Conservation (phyloP, 1,284 basidiomycete species). For the Ceratobasidium sp. region DNA sequence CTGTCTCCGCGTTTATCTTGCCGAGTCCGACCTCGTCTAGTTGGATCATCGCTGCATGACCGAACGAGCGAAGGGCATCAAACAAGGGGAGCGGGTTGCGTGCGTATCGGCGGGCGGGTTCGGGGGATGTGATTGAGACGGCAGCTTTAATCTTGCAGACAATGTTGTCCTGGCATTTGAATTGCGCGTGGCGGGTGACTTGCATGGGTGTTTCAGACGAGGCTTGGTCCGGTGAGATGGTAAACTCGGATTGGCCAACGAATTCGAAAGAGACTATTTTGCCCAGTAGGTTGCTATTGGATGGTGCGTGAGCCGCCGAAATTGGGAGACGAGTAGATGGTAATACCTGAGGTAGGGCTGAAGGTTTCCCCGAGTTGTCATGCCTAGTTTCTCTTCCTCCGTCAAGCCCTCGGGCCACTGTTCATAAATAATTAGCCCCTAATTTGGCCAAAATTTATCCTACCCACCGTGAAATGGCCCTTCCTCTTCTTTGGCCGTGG, state of each 20-base stretch:
- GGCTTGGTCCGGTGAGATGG: constrained; percentile 5
- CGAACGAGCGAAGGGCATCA: constrained; percentile 20
- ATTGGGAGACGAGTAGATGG: background rate
- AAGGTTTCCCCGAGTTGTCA: constrained; percentile 25
- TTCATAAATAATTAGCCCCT: background rate
- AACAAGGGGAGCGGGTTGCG: constrained; percentile 30
- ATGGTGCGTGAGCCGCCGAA: background rate
- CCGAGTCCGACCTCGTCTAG: constrained; percentile 24
- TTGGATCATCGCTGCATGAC: constrained; percentile 32
- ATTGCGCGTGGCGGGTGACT: constrained; percentile 19
- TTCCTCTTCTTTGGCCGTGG: constrained; percentile 30
- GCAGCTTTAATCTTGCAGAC: constrained; percentile 33
- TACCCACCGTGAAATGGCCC: constrained; percentile 27
- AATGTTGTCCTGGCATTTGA: constrained; percentile 22
- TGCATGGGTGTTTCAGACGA: constrained; percentile 20
- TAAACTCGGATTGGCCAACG: constrained; percentile 17
- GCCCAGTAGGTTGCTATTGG: constrained; percentile 13
- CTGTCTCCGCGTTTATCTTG: constrained; percentile 2
- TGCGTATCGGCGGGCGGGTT: constrained; percentile 8
- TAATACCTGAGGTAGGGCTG: constrained; percentile 36
- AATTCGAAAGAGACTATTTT: constrained; percentile 40
- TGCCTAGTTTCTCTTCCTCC: constrained; percentile 20
- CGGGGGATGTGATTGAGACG: constrained; percentile 24
- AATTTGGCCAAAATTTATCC: background rate
- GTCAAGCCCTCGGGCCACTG: constrained; percentile 34